Evolutionary conservation across 345 rosid species (phyloP).

Genomic region (Eucalyptus cloeziana): DNA sequence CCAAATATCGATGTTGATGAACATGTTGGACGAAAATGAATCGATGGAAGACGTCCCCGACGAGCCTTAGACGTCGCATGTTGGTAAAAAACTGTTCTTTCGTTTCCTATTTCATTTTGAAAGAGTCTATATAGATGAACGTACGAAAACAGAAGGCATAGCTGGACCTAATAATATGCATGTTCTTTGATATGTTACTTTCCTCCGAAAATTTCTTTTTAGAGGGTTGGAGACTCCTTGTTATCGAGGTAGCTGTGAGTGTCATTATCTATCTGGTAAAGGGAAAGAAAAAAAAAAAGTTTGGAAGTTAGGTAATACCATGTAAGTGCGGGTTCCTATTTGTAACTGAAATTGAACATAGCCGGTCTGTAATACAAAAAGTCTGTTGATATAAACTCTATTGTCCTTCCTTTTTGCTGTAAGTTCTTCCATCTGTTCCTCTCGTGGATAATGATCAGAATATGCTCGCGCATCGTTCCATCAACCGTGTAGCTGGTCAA

Average conservation of each 20-base stretch:
- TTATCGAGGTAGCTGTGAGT: neutral
- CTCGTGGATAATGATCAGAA: neutral
- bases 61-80: neutral
- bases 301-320: neutral
- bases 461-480: neutral
- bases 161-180: neutral
- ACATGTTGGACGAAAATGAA: slow-evolving; percentile 64
- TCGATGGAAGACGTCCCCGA: slow-evolving; percentile 11
- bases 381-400: neutral
- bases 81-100: neutral
- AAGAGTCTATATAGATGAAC: neutral
- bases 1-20: slow-evolving; percentile 73
- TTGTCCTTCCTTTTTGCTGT: neutral
- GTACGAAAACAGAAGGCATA: neutral
- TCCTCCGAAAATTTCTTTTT: neutral
- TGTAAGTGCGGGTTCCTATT: neutral
- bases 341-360: neutral
- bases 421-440: neutral
- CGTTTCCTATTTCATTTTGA: neutral
- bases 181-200: neutral
- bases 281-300: neutral
- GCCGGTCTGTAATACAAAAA: neutral
- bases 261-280: neutral
- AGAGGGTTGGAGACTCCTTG: neutral
- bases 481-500: neutral